A percentile compares a stretch with the other conserved stretches of the same genome.
These are phyloP conservation scores for Fusarium protoensiforme DNA, from an alignment of 2,329 filamentous ascomycete genomes.

Conservation along the genomic window DNA sequence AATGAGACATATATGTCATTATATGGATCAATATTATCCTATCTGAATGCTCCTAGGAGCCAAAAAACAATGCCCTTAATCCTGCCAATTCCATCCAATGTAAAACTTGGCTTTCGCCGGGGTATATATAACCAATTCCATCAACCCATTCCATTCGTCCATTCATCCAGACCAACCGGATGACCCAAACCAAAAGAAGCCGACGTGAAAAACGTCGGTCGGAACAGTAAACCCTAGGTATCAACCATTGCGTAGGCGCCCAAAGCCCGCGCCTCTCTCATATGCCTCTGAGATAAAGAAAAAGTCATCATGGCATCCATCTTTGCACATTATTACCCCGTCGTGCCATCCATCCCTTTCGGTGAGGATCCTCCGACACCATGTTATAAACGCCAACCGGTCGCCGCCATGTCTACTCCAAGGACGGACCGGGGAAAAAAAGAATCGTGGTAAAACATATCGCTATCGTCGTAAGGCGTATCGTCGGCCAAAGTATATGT, in stretches of 20 bases:
- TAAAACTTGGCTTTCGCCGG: constrained; percentile 45
- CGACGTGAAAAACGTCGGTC: constrained; percentile 6
- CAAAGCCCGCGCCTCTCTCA: neutral
- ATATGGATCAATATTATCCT: constrained; percentile 1
- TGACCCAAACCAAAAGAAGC: constrained; percentile 21
- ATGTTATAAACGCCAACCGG: constrained; percentile 25
- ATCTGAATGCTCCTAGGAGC: neutral
- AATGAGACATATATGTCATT: neutral
- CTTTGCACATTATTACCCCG: constrained; percentile 17
- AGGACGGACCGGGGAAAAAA: constrained; percentile 1
- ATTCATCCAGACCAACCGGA: constrained; percentile 14
- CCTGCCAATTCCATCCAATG: constrained; percentile 36
- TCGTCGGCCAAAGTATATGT: constrained; percentile 18
- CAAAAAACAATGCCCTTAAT: neutral
- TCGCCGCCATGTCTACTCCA: constrained; percentile 26
- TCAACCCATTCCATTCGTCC: neutral
- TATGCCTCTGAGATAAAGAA: neutral
- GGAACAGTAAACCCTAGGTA: constrained; percentile 10
- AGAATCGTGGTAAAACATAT: constrained; percentile 9
- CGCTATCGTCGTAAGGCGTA: constrained; percentile 31
- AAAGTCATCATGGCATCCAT: neutral
- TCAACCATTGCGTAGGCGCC: neutral
- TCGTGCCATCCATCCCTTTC: constrained; percentile 5
- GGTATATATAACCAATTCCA: constrained; percentile 44
- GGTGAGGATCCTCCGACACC: constrained; percentile 2